Conservation (phyloP, 257 asterid species). For the Solanum peruvianum region DNA sequence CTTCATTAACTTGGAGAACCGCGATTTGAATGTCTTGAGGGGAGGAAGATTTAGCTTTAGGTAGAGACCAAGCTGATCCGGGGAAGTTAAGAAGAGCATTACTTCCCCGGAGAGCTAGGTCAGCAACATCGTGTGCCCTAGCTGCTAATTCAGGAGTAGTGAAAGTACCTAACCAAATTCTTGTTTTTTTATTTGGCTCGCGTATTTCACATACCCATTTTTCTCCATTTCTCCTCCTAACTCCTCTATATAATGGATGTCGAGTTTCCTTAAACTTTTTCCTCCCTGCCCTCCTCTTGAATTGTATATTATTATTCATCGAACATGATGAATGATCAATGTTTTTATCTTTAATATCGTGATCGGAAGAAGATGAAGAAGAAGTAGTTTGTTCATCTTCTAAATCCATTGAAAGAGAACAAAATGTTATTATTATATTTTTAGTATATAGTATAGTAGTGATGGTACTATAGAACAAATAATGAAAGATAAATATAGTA, state of each 20-base stretch:
- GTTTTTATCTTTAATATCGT: not conserved
- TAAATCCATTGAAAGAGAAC: not conserved
- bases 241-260: constrained; percentile 56
- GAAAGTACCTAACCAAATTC: constrained; percentile 41
- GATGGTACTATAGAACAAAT: not conserved
- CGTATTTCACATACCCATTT: constrained; percentile 64
- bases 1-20: constrained; percentile 15
- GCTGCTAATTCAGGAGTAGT: constrained; percentile 39
- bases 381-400: constrained; percentile 1
- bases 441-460: not conserved
- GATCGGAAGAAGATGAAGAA: not conserved
- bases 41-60: constrained; percentile 12
- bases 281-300: constrained; percentile 43
- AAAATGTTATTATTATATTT: not conserved
- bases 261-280: constrained; percentile 53
- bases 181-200: constrained; percentile 21
- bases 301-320: not conserved
- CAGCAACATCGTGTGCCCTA: constrained; percentile 45
- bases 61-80: constrained; percentile 11
- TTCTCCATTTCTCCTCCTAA: constrained; percentile 26
- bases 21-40: constrained; percentile 24
- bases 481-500: not conserved
- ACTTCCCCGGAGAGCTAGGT: constrained; percentile 30
- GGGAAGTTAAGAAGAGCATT: constrained; percentile 18
- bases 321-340: not conserved